These are phyloP conservation scores for Elongisporangium prolatum DNA, from an alignment of 352 stramenopile species.

Conservation along the genomic window DNA sequence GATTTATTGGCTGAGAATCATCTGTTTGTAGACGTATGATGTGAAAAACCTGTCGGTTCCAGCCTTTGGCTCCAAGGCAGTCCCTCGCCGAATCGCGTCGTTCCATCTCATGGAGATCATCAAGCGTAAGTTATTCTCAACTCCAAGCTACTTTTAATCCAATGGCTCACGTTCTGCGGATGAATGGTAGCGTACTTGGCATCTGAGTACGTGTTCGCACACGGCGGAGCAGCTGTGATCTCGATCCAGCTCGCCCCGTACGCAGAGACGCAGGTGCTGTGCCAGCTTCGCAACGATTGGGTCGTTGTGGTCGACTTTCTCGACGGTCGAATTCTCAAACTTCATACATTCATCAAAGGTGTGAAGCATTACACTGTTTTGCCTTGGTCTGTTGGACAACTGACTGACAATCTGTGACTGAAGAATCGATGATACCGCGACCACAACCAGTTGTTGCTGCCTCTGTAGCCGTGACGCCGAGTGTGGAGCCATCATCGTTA, in stretches of 20 bases:
- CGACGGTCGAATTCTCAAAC: slow-evolving; percentile 29
- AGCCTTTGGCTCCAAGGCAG: slow-evolving; percentile 55
- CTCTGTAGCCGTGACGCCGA: slow-evolving; percentile 25
- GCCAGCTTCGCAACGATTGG: slow-evolving; percentile 74
- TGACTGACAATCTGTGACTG: not conserved
- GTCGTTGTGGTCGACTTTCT: slow-evolving; percentile 50
- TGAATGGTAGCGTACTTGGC: slow-evolving; percentile 15
- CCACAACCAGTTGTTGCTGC: slow-evolving; percentile 15
- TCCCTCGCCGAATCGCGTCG: slow-evolving; percentile 39
- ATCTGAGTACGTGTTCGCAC: slow-evolving; percentile 4
- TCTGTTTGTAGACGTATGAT: slow-evolving; percentile 57
- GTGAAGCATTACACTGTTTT: not conserved
- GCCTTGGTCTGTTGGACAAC: not conserved
- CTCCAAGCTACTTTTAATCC: not conserved
- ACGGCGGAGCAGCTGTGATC: slow-evolving; percentile 18
- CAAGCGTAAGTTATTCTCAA: slow-evolving; percentile 50
- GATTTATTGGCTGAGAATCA: no score
- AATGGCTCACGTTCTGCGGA: not conserved
- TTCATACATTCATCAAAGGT: slow-evolving; percentile 58
- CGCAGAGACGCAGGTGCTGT: slow-evolving; percentile 37
- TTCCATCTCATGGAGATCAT: slow-evolving; percentile 46
- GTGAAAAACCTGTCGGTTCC: slow-evolving; percentile 54
- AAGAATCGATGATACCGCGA: slow-evolving; percentile 9
- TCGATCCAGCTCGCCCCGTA: slow-evolving; percentile 33
- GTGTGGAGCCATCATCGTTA: slow-evolving; percentile 8